Evolutionary conservation across 768 basidiomycete species (phyloP).

Genomic region (Fomitopsis pulvina): DNA sequence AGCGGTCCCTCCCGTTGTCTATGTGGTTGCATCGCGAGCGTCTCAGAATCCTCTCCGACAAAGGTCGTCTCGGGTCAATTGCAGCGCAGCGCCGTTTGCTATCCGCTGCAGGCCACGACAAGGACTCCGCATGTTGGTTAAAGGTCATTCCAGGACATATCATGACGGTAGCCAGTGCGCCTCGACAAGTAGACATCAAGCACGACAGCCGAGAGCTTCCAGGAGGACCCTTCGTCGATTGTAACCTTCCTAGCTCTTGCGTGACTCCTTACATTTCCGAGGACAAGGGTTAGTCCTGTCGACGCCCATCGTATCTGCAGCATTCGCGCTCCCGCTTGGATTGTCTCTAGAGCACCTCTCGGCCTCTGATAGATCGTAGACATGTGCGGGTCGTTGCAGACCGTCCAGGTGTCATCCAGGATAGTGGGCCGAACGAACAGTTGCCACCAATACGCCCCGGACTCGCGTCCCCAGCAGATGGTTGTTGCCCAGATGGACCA

Average conservation of each 20-base stretch:
- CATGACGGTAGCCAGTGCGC: neutral
- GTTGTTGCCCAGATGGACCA: too few species aligned
- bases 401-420: too few species aligned
- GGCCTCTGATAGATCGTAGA: too few species aligned
- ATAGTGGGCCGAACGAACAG: too few species aligned
- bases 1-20: slow-evolving; percentile 31
- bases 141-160: neutral
- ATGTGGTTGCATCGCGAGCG: slow-evolving; percentile 27
- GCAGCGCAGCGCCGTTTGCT: neutral
- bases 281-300: too few species aligned
- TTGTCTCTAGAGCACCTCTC: too few species aligned
- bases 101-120: neutral
- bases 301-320: too few species aligned
- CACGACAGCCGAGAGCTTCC: neutral
- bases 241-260: slow-evolving; percentile 23
- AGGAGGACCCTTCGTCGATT: slow-evolving; percentile 10
- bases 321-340: too few species aligned
- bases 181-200: neutral
- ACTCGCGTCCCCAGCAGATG: too few species aligned
- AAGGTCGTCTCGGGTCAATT: neutral
- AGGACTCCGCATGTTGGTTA: neutral
- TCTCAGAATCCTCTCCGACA: neutral
- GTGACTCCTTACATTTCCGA: too few species aligned
- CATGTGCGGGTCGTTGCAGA: too few species aligned
- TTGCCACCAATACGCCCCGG: too few species aligned